A percentile compares a stretch with the other conserved stretches of the same genome.
These are phyloP conservation scores for Corinectria fuckeliana DNA, from an alignment of 2,329 filamentous ascomycete genomes.

Conservation along the genomic window DNA sequence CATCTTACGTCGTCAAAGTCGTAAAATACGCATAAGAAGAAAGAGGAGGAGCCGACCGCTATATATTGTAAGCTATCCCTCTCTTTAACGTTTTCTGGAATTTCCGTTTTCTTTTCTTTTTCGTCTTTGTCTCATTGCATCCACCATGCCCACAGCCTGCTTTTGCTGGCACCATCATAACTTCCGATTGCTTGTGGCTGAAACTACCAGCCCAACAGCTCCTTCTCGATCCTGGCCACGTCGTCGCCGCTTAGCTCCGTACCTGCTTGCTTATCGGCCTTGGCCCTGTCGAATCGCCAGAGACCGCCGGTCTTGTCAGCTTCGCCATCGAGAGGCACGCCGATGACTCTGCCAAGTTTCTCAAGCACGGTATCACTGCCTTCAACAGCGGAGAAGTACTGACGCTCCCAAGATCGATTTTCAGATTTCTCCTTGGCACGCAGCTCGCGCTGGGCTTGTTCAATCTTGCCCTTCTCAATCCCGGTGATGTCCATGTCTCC, in stretches of 20 bases:
- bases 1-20: conserved; percentile 7
- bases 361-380: conserved; percentile 54
- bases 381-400: conserved; percentile 73
- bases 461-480: conserved; percentile 84
- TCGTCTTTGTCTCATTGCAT: conserved; percentile 20
- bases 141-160: conserved; percentile 9
- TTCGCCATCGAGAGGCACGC: conserved; percentile 59
- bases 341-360: conserved; percentile 52
- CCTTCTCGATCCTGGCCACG: conserved; percentile 52
- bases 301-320: conserved; percentile 66
- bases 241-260: conserved; percentile 48
- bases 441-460: conserved; percentile 80
- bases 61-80: conserved; percentile 25
- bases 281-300: conserved; percentile 63
- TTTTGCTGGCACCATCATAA: conserved; percentile 1
- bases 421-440: conserved; percentile 78
- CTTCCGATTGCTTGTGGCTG: conserved; percentile 7
- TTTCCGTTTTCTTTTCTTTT: background rate
- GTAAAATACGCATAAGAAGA: conserved; percentile 10
- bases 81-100: conserved; percentile 14
- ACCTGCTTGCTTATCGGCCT: conserved; percentile 48
- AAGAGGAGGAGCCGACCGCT: conserved; percentile 23
- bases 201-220: conserved; percentile 49
- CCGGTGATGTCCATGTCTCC: conserved; percentile 86
- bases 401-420: conserved; percentile 77